Base-by-base conservation (phyloP, 306 rosid species). In the Hippophae rhamnoides region DNA sequence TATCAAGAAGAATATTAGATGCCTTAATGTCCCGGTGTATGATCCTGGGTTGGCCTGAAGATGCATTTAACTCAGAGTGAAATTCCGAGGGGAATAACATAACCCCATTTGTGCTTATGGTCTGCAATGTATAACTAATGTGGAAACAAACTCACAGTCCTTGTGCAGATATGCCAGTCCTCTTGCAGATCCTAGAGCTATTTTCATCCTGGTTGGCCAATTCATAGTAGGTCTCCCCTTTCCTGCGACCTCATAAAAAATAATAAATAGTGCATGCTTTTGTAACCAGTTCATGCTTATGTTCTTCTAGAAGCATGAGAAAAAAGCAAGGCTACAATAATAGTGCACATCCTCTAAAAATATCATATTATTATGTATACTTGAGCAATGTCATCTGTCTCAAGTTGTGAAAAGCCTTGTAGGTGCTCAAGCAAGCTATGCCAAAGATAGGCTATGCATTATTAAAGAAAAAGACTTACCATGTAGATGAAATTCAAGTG, bases 401-500 rank as follows among this genome's bases (percentile, higher is more conserved):
- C 38, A 31, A 31, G 38, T 31, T 31, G 38, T 31, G 5, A 31
- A 31, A 31, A 31, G 38, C 38, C 38, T 0, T 31, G 38, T 4
- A 31, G 38, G 4, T 31, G 38, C 5, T 31, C 38, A 31, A 31
- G 38, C 38, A 31, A 31, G 38, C 38, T 31, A 31, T 31, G 38
- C 38, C 3, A 31, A 31, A 31, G 38, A 31, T 5, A 31, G 38
- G 38, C 2, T 31, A 31, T 31, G 38, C 5, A 4, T 31, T 31
- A 2, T 9, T 6, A 8, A 12, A 46, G 1, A 9, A 38, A 42
- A 65, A 41, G 25, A 63, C 61, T 56, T 74, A 84, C 92, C 81
- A 43, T 81, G 85, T 50, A 84, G 71, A 70, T 84, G 92, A 70
- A 81, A 81, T 62, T 81, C 79, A 52, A 84, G 47, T 5, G 87